Evolutionary conservation across 495 filamentous ascomycete species (phyloP).

Genomic region (Penicillium chermesinum): DNA sequence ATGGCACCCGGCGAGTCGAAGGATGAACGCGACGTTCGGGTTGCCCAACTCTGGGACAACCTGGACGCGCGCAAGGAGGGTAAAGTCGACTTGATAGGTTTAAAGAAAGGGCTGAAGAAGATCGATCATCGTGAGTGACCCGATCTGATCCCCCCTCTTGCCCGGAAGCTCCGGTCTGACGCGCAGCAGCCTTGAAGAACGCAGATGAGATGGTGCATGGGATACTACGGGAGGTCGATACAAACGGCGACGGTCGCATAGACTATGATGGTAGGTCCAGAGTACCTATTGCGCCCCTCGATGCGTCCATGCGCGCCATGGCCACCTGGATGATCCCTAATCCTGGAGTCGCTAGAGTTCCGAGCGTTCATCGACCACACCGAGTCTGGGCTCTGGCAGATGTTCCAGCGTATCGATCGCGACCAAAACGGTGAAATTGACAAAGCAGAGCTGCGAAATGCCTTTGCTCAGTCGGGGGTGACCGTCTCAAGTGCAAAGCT

Average conservation of each 20-base stretch:
- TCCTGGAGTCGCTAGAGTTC: slow-evolving; percentile 60
- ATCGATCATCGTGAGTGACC: slow-evolving; percentile 82
- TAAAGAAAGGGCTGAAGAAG: slow-evolving; percentile 77
- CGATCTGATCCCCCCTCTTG: slow-evolving; percentile 23
- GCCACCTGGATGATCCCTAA: slow-evolving; percentile 3
- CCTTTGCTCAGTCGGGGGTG: slow-evolving; percentile 74
- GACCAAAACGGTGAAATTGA: slow-evolving; percentile 86
- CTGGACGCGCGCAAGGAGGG: slow-evolving; percentile 73
- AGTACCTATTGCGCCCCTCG: slow-evolving; percentile 3
- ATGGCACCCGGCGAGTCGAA: slow-evolving; percentile 57
- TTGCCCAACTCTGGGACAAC: slow-evolving; percentile 73
- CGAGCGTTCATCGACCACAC: slow-evolving; percentile 79
- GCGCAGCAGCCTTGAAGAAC: slow-evolving; percentile 70
- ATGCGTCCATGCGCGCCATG: slow-evolving; percentile 2
- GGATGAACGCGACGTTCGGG: slow-evolving; percentile 66
- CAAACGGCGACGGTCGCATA: slow-evolving; percentile 80
- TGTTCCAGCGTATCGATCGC: slow-evolving; percentile 84
- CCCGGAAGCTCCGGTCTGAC: slow-evolving; percentile 27
- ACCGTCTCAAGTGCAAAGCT: slow-evolving; percentile 71
- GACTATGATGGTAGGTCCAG: slow-evolving; percentile 68
- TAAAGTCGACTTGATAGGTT: slow-evolving; percentile 71
- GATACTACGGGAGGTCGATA: slow-evolving; percentile 77
- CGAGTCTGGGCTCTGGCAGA: slow-evolving; percentile 69
- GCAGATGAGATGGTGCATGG: slow-evolving; percentile 79
- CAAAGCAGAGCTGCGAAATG: slow-evolving; percentile 71